phyloP scores from a whole-genome alignment of 1,284 basidiomycete genomes.

The Prillingera fragicola region DNA sequence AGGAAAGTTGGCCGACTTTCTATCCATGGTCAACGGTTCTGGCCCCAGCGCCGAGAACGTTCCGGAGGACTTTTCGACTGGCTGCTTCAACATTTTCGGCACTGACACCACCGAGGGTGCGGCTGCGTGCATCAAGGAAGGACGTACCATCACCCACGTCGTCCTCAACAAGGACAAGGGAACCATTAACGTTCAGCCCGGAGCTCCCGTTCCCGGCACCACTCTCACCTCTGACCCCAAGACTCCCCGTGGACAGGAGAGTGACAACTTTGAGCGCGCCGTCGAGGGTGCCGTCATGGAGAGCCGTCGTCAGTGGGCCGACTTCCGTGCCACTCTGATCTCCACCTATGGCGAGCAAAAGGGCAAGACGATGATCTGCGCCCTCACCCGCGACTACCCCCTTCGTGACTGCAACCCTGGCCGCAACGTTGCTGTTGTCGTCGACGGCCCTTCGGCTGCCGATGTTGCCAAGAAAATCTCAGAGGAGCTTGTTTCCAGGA shows the following conservation, averaged over 20 bases:
- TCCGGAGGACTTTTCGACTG: constrained; percentile 5
- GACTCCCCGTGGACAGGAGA: constrained; percentile 1
- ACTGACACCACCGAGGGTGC: constrained; percentile 4
- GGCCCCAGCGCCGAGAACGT: constrained; percentile 1
- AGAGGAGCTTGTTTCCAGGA: too few species aligned
- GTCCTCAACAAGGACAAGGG: constrained; percentile 9
- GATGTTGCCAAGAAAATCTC: neutral
- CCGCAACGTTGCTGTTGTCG: neutral
- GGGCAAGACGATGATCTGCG: constrained; percentile 1
- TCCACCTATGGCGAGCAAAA: neutral
- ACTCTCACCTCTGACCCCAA: neutral
- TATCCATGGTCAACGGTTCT: constrained; percentile 2
- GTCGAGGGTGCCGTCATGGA: constrained; percentile 6
- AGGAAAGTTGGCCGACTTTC: neutral
- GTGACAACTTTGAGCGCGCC: constrained; percentile 5
- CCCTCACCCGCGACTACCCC: constrained; percentile 7
- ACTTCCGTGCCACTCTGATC: constrained; percentile 1
- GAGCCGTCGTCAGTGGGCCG: constrained; percentile 8
- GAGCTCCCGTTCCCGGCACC: neutral
- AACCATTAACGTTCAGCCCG: neutral
- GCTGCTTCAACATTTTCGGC: constrained; percentile 4
- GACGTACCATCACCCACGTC: constrained; percentile 5
- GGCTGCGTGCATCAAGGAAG: constrained; percentile 5
- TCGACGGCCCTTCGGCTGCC: neutral
- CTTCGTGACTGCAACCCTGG: constrained; percentile 1